phyloP scores from a whole-genome alignment of 1,139 yeast species.

The Blastobotrys arbuscula region DNA sequence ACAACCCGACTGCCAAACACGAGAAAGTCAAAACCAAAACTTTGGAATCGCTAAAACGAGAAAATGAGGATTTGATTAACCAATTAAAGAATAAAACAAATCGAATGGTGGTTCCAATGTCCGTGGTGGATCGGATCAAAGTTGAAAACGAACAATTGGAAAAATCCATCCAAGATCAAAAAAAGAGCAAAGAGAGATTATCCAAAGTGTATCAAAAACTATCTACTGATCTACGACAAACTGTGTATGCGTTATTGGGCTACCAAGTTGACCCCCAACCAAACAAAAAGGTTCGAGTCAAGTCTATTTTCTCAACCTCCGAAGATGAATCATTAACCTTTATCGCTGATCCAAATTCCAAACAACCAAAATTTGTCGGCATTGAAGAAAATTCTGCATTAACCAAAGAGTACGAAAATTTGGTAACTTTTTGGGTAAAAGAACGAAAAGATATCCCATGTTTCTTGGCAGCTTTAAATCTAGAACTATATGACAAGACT shows the following conservation, averaged over 20 bases:
- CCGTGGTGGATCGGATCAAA: constrained; percentile 61
- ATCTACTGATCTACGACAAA: constrained; percentile 66
- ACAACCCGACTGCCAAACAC: constrained; percentile 62
- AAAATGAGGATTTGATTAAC: constrained; percentile 52
- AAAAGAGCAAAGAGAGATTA: constrained; percentile 56
- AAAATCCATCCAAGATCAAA: constrained; percentile 45
- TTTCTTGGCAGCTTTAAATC: constrained; percentile 68
- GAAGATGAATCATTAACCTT: constrained; percentile 36
- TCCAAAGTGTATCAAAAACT: constrained; percentile 61
- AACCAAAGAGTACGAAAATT: constrained; percentile 47
- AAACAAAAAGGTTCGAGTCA: constrained; percentile 60
- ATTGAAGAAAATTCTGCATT: constrained; percentile 33
- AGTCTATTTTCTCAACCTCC: constrained; percentile 45
- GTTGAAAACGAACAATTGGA: constrained; percentile 50
- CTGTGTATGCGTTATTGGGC: constrained; percentile 66
- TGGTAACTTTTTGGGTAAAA: constrained; percentile 61
- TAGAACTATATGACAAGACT: constrained; percentile 51
- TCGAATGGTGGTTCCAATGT: constrained; percentile 44
- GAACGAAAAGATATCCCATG: constrained; percentile 73
- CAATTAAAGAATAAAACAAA: constrained; percentile 21
- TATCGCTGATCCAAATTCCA: constrained; percentile 33
- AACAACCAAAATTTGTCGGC: constrained; percentile 31
- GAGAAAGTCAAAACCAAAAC: constrained; percentile 56
- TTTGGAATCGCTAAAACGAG: constrained; percentile 49
- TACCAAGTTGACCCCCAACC: constrained; percentile 67